Percentiles rank a stretch among this genome's conserved stretches.
Conservation (phyloP, 2,329 filamentous ascomycete species). For the Xylaria sp. region DNA sequence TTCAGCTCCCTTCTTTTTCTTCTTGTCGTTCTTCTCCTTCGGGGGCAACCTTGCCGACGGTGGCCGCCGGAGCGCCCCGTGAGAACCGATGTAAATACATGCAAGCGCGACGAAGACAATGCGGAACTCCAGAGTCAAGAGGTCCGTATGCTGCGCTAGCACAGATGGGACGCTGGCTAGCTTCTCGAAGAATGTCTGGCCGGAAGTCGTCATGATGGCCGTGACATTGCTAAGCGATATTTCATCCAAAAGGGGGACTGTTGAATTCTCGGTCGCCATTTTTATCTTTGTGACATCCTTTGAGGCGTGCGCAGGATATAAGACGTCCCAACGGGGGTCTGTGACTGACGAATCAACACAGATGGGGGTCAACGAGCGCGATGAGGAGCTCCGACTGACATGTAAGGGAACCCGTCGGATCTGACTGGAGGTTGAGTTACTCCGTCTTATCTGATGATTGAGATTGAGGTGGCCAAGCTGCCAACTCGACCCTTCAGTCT, state of each 20-base stretch:
- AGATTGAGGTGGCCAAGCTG: neutral
- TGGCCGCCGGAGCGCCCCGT: conserved; percentile 79
- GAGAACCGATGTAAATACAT: conserved; percentile 78
- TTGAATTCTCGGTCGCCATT: conserved; percentile 28
- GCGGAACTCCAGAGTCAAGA: conserved; percentile 43
- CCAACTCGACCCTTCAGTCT: neutral
- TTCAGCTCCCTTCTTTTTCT: conserved; percentile 42
- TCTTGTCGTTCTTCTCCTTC: conserved; percentile 39
- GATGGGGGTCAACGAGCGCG: neutral
- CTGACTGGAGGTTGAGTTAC: neutral
- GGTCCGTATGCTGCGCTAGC: conserved; percentile 33
- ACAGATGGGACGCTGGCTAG: conserved; percentile 29
- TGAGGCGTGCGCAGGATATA: neutral
- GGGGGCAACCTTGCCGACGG: conserved; percentile 65
- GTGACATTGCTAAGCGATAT: conserved; percentile 24
- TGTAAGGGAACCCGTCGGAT: neutral
- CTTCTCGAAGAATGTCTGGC: conserved; percentile 30
- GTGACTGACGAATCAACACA: neutral
- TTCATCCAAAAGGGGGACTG: conserved; percentile 20
- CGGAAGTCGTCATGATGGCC: conserved; percentile 6
- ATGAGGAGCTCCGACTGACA: neutral
- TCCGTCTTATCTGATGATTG: neutral
- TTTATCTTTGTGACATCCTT: conserved; percentile 4
- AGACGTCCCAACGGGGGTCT: neutral
- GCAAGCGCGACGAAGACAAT: conserved; percentile 63